Evolutionary conservation across 2,329 filamentous ascomycete genomes (phyloP).

Genomic region (Ceratocystis smalleyi): DNA sequence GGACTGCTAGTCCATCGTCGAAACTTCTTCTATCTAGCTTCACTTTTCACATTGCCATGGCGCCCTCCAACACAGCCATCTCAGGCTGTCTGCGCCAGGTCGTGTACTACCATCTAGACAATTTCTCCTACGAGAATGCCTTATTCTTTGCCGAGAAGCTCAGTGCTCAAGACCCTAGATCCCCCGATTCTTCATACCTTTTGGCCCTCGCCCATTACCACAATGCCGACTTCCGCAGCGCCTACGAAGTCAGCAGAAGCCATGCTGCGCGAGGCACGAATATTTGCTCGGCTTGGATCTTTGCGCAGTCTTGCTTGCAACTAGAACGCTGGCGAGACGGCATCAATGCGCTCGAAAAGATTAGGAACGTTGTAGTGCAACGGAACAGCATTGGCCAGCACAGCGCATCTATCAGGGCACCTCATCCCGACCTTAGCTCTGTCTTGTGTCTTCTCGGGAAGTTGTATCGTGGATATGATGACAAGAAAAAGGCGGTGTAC

Average conservation of each 20-base stretch:
- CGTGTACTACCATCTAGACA: constrained; percentile 65
- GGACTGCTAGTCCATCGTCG: constrained; percentile 9
- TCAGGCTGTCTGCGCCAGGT: constrained; percentile 41
- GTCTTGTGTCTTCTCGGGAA: constrained; percentile 76
- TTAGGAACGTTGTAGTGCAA: constrained; percentile 56
- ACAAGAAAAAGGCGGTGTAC: constrained; percentile 67
- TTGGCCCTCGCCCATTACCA: constrained; percentile 73
- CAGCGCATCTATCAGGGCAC: constrained; percentile 56
- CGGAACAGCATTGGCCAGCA: constrained; percentile 72
- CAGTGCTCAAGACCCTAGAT: constrained; percentile 66
- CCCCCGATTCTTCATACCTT: constrained; percentile 66
- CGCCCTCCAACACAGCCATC: constrained; percentile 35
- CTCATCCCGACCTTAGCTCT: constrained; percentile 67
- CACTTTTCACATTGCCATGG: constrained; percentile 26
- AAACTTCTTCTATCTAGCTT: constrained; percentile 6
- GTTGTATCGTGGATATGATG: constrained; percentile 67
- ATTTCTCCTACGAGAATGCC: constrained; percentile 74
- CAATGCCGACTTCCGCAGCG: constrained; percentile 66
- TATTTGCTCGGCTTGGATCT: constrained; percentile 78
- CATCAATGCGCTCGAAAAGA: constrained; percentile 68
- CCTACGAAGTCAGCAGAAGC: constrained; percentile 66
- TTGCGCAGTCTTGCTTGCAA: constrained; percentile 73
- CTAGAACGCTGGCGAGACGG: constrained; percentile 70
- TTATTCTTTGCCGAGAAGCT: constrained; percentile 86
- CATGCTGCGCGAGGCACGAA: constrained; percentile 57